Percentiles rank a stretch among this genome's conserved stretches.
These are phyloP conservation scores for Phytophthora lateralis DNA, from an alignment of 352 stramenopile genomes.

Conservation along the genomic window DNA sequence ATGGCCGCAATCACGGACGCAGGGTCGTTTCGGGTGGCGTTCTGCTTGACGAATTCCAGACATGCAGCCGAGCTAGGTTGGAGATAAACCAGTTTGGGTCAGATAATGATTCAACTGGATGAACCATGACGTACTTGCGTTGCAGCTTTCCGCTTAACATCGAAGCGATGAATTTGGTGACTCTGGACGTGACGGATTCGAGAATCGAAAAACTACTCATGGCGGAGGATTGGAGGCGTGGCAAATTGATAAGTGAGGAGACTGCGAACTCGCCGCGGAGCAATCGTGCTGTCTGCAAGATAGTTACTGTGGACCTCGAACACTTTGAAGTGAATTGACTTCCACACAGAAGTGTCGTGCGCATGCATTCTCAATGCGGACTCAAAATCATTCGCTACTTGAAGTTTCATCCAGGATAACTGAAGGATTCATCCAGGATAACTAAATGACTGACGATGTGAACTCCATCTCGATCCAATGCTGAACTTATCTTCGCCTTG, in stretches of 20 bases:
- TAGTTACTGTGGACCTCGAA: not conserved
- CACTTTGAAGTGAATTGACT: not conserved
- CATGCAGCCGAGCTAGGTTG: constrained; percentile 20
- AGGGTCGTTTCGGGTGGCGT: constrained; percentile 20
- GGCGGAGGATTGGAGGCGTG: not conserved
- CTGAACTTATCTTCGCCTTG: too few relatives aligned
- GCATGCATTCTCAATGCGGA: not conserved
- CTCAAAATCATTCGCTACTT: not conserved
- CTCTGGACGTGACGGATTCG: constrained; percentile 17
- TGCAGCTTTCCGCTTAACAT: constrained; percentile 19
- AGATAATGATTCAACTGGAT: not conserved
- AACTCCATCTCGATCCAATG: too few relatives aligned
- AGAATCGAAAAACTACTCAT: constrained; percentile 18
- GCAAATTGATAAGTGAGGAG: constrained; percentile 8
- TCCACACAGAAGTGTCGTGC: not conserved
- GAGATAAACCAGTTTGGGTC: not conserved
- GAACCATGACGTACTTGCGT: constrained; percentile 18
- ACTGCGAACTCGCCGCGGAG: not conserved
- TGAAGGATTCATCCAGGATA: too few relatives aligned
- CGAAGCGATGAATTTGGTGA: constrained; percentile 13
- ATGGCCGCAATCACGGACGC: constrained; percentile 22
- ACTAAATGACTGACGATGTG: too few relatives aligned
- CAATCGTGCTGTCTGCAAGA: not conserved
- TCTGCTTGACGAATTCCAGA: constrained; percentile 32
- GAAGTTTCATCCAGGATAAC: too few relatives aligned